Evolutionary conservation across 139 green algal species (phyloP), one percentile per base, ranked within the genome.

Genomic region (Chlorella sp.): DNA sequence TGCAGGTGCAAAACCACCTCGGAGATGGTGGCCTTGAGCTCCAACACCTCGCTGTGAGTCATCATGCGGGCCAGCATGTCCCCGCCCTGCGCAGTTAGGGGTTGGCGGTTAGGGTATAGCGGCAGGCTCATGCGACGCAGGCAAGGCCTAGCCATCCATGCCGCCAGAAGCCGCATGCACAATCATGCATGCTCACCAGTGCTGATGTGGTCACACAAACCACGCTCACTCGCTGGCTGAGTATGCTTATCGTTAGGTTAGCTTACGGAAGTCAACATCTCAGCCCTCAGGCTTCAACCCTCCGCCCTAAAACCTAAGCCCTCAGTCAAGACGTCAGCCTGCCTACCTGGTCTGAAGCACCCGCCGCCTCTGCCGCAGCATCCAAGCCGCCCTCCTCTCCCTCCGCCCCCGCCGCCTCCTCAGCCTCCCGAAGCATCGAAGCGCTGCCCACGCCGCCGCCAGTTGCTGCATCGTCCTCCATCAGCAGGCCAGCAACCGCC

Each of bases 1-100:
- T 4, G 6, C 23, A 90, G 75, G 49, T 82, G 76, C 5, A 94
- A 34, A 17, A 79, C 80, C 60, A 94, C 71, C 72, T 90, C 86
- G 1, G 82, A 73, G 51, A 94, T 80, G 3, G 77, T 69, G 24
- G 81, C 85, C 2, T 74, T 71, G 32, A 93, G 62, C 51, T 83
- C 35, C 30, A 80, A 42, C 35, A 77, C n/a, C 69, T 74, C 63
- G 49, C 77, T 72, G 73, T 81, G 80, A 5, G 49, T 61, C 50
- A 86, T 63, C 32, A 78, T 59, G 61, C 75, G 55, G 49, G 82
- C 78, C 50, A 87, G 66, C 24, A 86, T 69, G 67, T 82, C 76
- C n/a, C n/a, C n/a, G n/a, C n/a, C n/a, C 6, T 30, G 4, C 27
- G 55, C 55, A 64, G 6, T 31, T 31, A 31, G 55, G 27, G 22